Base-by-base conservation (phyloP, 2,329 filamentous ascomycete species). In the Exophiala calicioides region DNA sequence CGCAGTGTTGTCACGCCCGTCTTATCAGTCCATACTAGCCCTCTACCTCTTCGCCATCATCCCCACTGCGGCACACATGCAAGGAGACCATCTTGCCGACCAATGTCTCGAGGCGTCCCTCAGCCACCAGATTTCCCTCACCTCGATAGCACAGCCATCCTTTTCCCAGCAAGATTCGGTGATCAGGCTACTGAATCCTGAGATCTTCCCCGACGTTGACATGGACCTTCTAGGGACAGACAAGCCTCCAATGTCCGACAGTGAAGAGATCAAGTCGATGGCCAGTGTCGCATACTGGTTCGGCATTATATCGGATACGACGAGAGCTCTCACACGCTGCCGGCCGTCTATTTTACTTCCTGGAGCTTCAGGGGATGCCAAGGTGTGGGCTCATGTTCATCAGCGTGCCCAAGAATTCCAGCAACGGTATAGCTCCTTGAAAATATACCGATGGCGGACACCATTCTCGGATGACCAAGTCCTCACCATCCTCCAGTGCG, bases 11-110 rank as follows among this genome's bases (percentile, higher is more conserved):
- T 42, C 38, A 12, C 15, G 23, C 19, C 38, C 38, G 7, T 42
- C 38, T 6, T 42, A 42, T 21, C 38, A 27, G 15, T 42, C 38
- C 3, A 27, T 42, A 13, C 38, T 42, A 4, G 38, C 38, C 5
- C 19, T 42, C 10, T 42, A 42, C 23, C 38, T 42, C 15, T 42
- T 42, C 27, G 24, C 38, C 6, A 42, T 42, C 20, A 42, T 42
- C 16, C 38, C 38, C 2, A 42, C 13, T 16, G 31, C 38, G 7
- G 10, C 26, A 5, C 23, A 19, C 10, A 32, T 15, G n/a, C 15
- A 24, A 8, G 38, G 27, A n/a, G 38, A 42, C 19, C 19, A 32
- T 19, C 15, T 42, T 15, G 26, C 20, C 10, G 38, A 42, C 23
- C 38, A 27, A 12, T 42, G 38, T 15, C 5, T 42, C 9, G 38